Evolutionary conservation across 306 rosid genomes (phyloP), one percentile per base, ranked within the genome.

Genomic region (Citrullus colocynthis): DNA sequence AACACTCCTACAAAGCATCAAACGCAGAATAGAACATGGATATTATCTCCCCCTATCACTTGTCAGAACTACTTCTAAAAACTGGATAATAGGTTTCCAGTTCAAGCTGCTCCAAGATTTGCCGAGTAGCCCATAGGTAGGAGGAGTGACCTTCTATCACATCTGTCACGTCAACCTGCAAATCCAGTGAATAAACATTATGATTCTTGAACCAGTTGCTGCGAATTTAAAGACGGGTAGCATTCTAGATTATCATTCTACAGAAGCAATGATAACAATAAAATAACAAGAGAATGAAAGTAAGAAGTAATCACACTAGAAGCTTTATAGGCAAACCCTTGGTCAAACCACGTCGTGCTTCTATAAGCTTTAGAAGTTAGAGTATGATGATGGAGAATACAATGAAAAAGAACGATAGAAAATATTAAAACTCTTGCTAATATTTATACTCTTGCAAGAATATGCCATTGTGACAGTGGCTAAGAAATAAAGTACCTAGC

Each of bases 61-160:
- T 6, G 21, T 37, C 21, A 44, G 20, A 70, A 48, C 37, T 70
- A 79, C 73, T 88, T 51, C 84, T 82, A 81, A 81, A 87, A 83
- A 91, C 91, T 9, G 97, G 94, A 86, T 84, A 89, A 82, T 88
- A 90, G 7, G 88, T 52, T 57, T 90, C 96, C 80, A 91, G 79
- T 55, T 90, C 91, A 82, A 94, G 90, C 80, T 66, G 85, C 70
- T 89, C 96, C 65, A 94, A 49, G 85, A 94, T 83, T 36, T 76
- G 61, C 51, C 86, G 90, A 41, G 98, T 85, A 28, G 90, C 85
- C 97, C 98, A 94, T 70, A 91, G 80, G 85, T 91, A 91, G 15
- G 98, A 90, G 74, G 98, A 91, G 83, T 94, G 98, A 4, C 96
- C 97, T 74, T 94, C 97, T 6, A 91, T 81, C 74, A 83, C 86